phyloP scores from a whole-genome alignment of 2,329 filamentous ascomycete species.

The Aulographum hederae region DNA sequence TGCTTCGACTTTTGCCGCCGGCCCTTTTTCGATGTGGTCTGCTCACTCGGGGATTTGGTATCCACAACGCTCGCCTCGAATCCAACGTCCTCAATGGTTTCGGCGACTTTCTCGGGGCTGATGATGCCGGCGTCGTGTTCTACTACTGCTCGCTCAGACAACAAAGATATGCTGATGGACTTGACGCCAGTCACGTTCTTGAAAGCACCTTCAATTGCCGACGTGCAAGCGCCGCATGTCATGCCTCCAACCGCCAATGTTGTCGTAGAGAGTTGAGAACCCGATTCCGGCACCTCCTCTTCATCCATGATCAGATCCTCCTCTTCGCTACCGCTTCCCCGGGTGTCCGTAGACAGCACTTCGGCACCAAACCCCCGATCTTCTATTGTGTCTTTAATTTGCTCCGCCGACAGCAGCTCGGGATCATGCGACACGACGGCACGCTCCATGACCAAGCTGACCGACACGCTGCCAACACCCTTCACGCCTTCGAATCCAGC shows the following conservation, averaged over 20 bases:
- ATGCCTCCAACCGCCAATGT: constrained; percentile 70
- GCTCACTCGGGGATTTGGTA: constrained; percentile 31
- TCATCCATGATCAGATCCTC: constrained; percentile 18
- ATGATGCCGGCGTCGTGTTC: constrained; percentile 50
- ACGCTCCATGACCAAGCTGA: constrained; percentile 87
- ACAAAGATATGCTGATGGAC: constrained; percentile 62
- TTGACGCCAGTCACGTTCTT: constrained; percentile 55
- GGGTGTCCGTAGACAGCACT: constrained; percentile 65
- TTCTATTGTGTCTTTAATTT: constrained; percentile 72
- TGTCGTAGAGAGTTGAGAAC: too few species aligned
- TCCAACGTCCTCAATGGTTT: constrained; percentile 48
- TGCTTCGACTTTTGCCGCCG: constrained; percentile 12
- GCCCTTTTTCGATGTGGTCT: constrained; percentile 6
- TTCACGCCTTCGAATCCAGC: constrained; percentile 67
- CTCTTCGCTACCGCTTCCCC: constrained; percentile 28
- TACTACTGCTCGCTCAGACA: constrained; percentile 72
- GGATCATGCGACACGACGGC: constrained; percentile 89
- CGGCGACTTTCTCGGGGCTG: constrained; percentile 32
- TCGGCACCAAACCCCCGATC: constrained; percentile 84
- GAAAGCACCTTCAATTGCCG: constrained; percentile 67
- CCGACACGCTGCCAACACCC: constrained; percentile 71
- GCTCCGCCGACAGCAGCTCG: constrained; percentile 49
- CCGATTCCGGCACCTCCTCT: constrained; percentile 21
- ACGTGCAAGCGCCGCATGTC: constrained; percentile 87
- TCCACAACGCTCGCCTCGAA: constrained; percentile 69